These are phyloP conservation scores for Sugiyamaella marilandica DNA, from an alignment of 805 yeast species.

Conservation along the genomic window DNA sequence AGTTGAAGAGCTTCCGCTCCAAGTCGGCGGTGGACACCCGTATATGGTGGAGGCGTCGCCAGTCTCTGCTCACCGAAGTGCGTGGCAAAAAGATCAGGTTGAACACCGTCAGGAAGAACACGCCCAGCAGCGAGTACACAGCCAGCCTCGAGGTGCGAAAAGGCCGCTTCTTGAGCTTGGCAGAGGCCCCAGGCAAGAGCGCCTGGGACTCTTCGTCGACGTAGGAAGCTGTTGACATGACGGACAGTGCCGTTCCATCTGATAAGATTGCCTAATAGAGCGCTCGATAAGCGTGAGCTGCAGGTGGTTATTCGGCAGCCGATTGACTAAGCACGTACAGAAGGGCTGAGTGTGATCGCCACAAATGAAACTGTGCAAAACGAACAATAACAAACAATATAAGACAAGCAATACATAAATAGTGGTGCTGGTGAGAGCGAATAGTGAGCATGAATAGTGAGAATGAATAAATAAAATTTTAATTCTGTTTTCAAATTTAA, in stretches of 20 bases:
- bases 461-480: no score
- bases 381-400: not conserved
- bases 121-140: conserved; percentile 36
- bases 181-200: conserved; percentile 1
- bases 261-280: not conserved
- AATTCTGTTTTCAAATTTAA: no score
- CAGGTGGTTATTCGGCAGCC: not conserved
- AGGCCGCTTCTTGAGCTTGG: conserved; percentile 8
- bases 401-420: not conserved
- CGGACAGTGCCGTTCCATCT: not conserved
- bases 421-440: not conserved
- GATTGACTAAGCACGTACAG: not conserved
- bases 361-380: not conserved
- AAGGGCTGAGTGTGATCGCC: not conserved
- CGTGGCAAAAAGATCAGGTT: conserved; percentile 75
- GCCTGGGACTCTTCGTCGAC: not conserved
- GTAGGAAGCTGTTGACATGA: not conserved
- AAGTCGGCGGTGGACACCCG: conserved; percentile 64
- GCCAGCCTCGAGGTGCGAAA: conserved; percentile 8
- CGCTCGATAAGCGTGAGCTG: not conserved
- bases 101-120: conserved; percentile 49
- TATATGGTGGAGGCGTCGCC: conserved; percentile 66
- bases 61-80: conserved; percentile 77
- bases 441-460: no score
- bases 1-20: conserved; percentile 52